Base-by-base conservation (phyloP, 2,329 filamentous ascomycete genomes). In the Pestalotiopsis sp. region DNA sequence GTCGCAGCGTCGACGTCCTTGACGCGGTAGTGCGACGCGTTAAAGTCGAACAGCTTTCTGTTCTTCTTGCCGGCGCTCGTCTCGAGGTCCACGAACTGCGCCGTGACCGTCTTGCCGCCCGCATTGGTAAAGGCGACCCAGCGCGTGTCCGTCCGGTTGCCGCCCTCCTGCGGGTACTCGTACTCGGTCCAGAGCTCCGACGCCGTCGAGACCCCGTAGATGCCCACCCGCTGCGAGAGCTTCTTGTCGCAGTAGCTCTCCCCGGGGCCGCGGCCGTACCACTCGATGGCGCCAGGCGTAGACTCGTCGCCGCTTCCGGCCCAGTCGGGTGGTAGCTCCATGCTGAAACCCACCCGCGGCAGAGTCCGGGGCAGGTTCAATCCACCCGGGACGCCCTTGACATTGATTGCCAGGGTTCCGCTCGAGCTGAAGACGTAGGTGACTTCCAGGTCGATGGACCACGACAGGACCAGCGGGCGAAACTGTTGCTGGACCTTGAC, bases 221-320 rank as follows among this genome's bases (percentile, higher is more conserved):
- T 83, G 2, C 88, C 90, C 2, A 90, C 79, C 0, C 79, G 80
- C 75, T 92, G 90, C 6, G 87, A 87, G 17, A 85, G 76, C 76
- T 92, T 91, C 80, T 87, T 91, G 79, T 93, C 91, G 25, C 83
- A 81, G 79, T 93, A 93, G 27, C 84, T 87, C 78, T 93, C 91
- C 5, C 89, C 89, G 0, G 90, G 89, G 0, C 91, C 91, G 13
- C 88, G 87, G 3, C 91, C 91, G 74, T 89, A 92, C 91, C 91
- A 93, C 2, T 78, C 77, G 2, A 83, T 82, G 0, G 72, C 68
- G 36, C 70, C 64, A 1, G 59, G 31, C 3, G 11, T 3, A 11
- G n/a, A 14, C 6, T 60, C 36, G 17, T n/a, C 7, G 45, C 23
- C 36, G n/a, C 62, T 39, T 4, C 64, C 52, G 3, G 64, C 71